Evolutionary conservation across 768 basidiomycete species (phyloP).

Genomic region (Phallus indusiatus): DNA sequence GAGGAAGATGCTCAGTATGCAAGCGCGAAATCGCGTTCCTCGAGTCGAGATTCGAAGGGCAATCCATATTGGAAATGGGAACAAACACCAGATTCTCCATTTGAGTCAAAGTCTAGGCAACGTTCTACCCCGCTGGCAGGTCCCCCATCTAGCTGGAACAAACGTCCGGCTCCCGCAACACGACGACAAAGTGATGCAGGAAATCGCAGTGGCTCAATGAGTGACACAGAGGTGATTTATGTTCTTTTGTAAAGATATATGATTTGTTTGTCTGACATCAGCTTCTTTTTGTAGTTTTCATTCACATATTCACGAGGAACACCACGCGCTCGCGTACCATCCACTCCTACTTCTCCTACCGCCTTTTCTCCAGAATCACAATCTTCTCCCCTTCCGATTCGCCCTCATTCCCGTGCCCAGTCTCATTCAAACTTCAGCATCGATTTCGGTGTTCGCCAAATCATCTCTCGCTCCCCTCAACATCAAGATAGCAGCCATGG

Average conservation of each 20-base stretch:
- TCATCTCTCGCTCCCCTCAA: slow-evolving; percentile 35
- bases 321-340: slow-evolving; percentile 54
- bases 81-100: slow-evolving; percentile 41
- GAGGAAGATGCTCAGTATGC: slow-evolving; percentile 22
- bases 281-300: slow-evolving; percentile 26
- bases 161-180: slow-evolving; percentile 55
- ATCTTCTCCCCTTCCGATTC: slow-evolving; percentile 33
- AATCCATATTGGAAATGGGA: slow-evolving; percentile 25
- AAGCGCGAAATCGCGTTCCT: slow-evolving; percentile 37
- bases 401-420: slow-evolving; percentile 57
- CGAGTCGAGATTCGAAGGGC: slow-evolving; percentile 45
- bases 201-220: slow-evolving; percentile 36
- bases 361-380: slow-evolving; percentile 20
- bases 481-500: slow-evolving; percentile 28
- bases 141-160: slow-evolving; percentile 71
- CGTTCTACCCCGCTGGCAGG: slow-evolving; percentile 54
- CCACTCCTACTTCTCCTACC: slow-evolving; percentile 57
- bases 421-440: slow-evolving; percentile 26
- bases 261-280: slow-evolving; percentile 6
- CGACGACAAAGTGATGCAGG: slow-evolving; percentile 70
- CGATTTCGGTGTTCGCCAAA: slow-evolving; percentile 31
- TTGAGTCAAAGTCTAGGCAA: slow-evolving; percentile 62
- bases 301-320: slow-evolving; percentile 34
- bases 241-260: background rate
- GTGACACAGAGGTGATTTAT: slow-evolving; percentile 63